phyloP scores from a whole-genome alignment of 139 green algal genomes.

The Chlamydomonas sp. region DNA sequence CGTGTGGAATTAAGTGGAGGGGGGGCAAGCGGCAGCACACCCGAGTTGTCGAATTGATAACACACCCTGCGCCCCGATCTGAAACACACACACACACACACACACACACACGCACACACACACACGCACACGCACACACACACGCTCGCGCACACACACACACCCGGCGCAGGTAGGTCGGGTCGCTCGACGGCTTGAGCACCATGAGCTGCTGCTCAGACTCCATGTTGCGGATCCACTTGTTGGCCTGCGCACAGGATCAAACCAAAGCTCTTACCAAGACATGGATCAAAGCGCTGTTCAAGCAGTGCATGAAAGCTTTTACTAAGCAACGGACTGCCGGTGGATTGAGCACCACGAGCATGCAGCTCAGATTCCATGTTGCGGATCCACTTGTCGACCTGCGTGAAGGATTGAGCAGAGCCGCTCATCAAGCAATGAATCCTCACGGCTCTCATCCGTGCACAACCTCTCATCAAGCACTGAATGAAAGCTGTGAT shows the following conservation, averaged over 20 bases:
- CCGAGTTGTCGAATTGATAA: neutral
- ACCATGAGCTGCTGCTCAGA: constrained; percentile 42
- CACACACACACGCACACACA: no score
- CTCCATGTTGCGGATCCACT: constrained; percentile 77
- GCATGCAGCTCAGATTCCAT: constrained; percentile 58
- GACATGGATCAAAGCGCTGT: no score
- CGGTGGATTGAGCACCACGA: constrained; percentile 64
- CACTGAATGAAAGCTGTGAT: no score
- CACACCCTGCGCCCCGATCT: neutral
- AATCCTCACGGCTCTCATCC: no score
- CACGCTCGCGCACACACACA: neutral
- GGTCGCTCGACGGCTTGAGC: constrained; percentile 66
- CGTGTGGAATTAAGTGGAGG: no score
- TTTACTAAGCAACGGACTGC: no score
- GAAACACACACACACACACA: no score
- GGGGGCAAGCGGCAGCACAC: neutral
- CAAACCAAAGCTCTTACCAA: no score
- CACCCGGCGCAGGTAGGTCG: constrained; percentile 59
- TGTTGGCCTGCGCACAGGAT: constrained; percentile 76
- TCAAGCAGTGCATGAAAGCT: no score
- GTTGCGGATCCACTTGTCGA: constrained; percentile 73
- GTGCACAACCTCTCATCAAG: no score
- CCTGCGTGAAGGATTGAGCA: no score
- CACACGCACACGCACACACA: constrained; percentile 1
- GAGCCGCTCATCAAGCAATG: no score